These are phyloP conservation scores for Cystobasidium ongulense DNA, from an alignment of 768 basidiomycete species.

Conservation along the genomic window DNA sequence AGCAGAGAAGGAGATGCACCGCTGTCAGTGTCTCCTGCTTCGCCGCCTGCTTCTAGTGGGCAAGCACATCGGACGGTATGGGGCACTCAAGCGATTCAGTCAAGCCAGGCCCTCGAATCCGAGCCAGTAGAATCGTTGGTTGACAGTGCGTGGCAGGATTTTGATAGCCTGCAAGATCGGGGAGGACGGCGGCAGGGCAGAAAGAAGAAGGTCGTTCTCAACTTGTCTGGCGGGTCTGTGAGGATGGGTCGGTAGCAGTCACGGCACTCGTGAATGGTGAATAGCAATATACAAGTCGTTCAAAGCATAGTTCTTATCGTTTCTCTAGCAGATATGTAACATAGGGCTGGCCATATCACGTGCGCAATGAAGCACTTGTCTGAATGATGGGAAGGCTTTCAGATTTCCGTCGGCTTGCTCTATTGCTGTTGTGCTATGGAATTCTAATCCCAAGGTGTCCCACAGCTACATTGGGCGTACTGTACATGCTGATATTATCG, in stretches of 20 bases:
- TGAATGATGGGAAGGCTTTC: no score
- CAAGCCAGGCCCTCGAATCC: not conserved
- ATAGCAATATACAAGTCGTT: not conserved
- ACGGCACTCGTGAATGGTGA: not conserved
- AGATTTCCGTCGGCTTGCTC: no score
- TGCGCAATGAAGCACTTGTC: not conserved
- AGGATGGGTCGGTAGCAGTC: constrained; percentile 7
- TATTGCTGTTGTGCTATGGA: no score
- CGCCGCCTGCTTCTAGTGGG: not conserved
- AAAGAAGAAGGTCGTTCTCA: constrained; percentile 34
- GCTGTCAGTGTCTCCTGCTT: constrained; percentile 11
- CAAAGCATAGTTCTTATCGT: not conserved
- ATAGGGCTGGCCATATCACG: not conserved
- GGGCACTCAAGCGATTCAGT: constrained; percentile 24
- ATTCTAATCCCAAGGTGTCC: no score
- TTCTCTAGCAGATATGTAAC: not conserved
- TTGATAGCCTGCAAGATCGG: constrained; percentile 20
- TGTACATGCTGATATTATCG: no score
- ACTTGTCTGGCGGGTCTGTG: constrained; percentile 30
- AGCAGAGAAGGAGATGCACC: not conserved
- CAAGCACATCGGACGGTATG: constrained; percentile 19
- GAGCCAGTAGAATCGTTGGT: not conserved
- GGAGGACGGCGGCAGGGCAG: constrained; percentile 27
- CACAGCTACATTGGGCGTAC: no score
- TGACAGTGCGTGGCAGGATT: constrained; percentile 15